These are phyloP conservation scores for Tetrahymena elliotti DNA, from an alignment of 73 alveolate species.

Conservation along the genomic window DNA sequence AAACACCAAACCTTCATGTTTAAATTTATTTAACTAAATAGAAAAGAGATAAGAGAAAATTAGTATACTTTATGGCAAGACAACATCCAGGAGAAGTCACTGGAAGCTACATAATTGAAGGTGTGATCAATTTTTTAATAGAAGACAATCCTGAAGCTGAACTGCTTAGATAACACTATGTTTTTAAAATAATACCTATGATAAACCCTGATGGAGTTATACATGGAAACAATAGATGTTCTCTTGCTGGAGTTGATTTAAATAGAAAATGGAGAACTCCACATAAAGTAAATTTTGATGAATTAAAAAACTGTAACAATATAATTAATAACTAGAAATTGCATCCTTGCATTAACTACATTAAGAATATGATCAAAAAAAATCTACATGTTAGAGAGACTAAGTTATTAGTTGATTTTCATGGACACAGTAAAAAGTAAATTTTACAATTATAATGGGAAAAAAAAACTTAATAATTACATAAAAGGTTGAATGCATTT, in stretches of 20 bases:
- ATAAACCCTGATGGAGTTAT: slow-evolving; percentile 96
- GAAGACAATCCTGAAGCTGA: slow-evolving; percentile 64
- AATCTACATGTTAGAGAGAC: not conserved
- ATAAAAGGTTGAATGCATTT: not conserved
- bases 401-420: slow-evolving; percentile 65
- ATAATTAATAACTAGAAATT: not conserved
- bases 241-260: slow-evolving; percentile 86
- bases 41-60: slow-evolving; percentile 27
- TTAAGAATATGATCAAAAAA: not conserved
- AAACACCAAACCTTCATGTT: too few relatives aligned
- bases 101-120: slow-evolving; percentile 57
- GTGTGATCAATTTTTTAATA: slow-evolving; percentile 54
- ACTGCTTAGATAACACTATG: slow-evolving; percentile 51
- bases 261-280: slow-evolving; percentile 91
- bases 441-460: not conserved
- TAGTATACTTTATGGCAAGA: slow-evolving; percentile 57
- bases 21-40: not conserved
- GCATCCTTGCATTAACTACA: not conserved
- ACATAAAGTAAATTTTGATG: slow-evolving; percentile 41
- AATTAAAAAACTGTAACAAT: not conserved
- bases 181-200: slow-evolving; percentile 81
- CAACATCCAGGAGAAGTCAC: slow-evolving; percentile 79
- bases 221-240: slow-evolving; percentile 89
- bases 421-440: slow-evolving; percentile 89
- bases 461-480: not conserved